These are phyloP conservation scores for Hibiscus mutabilis DNA, from an alignment of 345 rosid species.

Conservation along the genomic window DNA sequence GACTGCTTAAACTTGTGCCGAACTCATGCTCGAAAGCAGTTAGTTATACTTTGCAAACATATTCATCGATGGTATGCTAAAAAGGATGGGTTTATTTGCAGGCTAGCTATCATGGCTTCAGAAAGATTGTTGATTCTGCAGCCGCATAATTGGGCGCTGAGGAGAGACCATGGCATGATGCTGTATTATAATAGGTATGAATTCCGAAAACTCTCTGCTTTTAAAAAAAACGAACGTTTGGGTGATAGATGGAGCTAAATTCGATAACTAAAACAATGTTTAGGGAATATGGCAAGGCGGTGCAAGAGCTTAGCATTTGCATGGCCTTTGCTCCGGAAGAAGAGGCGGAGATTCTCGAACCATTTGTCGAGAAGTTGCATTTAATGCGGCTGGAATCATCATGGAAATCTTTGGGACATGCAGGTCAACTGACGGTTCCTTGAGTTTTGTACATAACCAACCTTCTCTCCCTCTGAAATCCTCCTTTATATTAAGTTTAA, in stretches of 20 bases:
- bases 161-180: slow-evolving; percentile 95
- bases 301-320: slow-evolving; percentile 88
- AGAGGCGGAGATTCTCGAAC: slow-evolving; percentile 53
- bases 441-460: slow-evolving; percentile 23
- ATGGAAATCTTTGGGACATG: slow-evolving; percentile 54
- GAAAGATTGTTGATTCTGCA: slow-evolving; percentile 82
- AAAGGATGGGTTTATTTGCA: slow-evolving; percentile 13
- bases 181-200: slow-evolving; percentile 58
- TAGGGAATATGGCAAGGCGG: slow-evolving; percentile 75
- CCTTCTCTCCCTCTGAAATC: not conserved
- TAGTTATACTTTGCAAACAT: not conserved
- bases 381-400: slow-evolving; percentile 61
- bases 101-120: slow-evolving; percentile 83
- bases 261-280: not conserved
- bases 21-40: too few species aligned
- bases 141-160: slow-evolving; percentile 76
- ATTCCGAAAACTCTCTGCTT: not conserved
- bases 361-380: slow-evolving; percentile 78
- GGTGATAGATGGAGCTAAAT: slow-evolving; percentile 1
- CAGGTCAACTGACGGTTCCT: slow-evolving; percentile 49
- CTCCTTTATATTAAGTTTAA: not conserved
- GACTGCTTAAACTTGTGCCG: too few species aligned
- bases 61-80: slow-evolving; percentile 6
- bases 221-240: not conserved
- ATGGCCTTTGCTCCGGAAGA: slow-evolving; percentile 83